Evolutionary conservation across 371 early-diverging fungal species (phyloP).

Genomic region (Saksenaea vasiformis): DNA sequence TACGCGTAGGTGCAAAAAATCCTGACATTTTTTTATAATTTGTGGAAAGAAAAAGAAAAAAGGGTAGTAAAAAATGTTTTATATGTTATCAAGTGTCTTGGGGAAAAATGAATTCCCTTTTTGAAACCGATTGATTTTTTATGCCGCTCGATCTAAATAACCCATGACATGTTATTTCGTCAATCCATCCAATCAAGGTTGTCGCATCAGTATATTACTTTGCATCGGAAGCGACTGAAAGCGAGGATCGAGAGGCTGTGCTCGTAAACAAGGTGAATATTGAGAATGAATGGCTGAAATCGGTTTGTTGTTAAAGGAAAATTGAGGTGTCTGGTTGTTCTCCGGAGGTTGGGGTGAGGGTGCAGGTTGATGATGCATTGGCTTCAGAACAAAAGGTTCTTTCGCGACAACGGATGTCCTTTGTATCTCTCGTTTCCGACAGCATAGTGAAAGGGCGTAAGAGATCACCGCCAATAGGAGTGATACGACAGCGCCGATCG

Average conservation of each 20-base stretch:
- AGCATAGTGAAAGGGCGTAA: conserved; percentile 7
- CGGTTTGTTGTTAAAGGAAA: not conserved
- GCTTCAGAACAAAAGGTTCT: not conserved
- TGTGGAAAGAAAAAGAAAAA: not conserved
- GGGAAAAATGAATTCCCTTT: not conserved
- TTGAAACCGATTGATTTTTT: not conserved
- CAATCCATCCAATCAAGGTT: not conserved
- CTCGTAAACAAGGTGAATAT: not conserved
- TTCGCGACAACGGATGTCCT: not conserved
- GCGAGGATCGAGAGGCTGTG: not conserved
- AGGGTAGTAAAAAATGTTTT: not conserved
- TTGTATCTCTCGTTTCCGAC: not conserved
- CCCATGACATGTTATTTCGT: not conserved
- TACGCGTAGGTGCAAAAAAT: conserved; percentile 14
- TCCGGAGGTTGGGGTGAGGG: no score
- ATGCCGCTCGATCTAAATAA: not conserved
- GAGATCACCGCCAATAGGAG: conserved; percentile 13
- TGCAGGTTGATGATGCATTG: not conserved
- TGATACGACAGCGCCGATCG: conserved; percentile 16
- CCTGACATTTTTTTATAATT: conserved; percentile 11
- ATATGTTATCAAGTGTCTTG: not conserved
- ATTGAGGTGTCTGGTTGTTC: not conserved
- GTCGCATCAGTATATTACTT: not conserved
- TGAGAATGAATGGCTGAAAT: not conserved
- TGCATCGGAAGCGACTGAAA: not conserved